These are phyloP conservation scores for Gryganskiella cystojenkinii DNA, from an alignment of 192 early-diverging fungal species.

Conservation along the genomic window DNA sequence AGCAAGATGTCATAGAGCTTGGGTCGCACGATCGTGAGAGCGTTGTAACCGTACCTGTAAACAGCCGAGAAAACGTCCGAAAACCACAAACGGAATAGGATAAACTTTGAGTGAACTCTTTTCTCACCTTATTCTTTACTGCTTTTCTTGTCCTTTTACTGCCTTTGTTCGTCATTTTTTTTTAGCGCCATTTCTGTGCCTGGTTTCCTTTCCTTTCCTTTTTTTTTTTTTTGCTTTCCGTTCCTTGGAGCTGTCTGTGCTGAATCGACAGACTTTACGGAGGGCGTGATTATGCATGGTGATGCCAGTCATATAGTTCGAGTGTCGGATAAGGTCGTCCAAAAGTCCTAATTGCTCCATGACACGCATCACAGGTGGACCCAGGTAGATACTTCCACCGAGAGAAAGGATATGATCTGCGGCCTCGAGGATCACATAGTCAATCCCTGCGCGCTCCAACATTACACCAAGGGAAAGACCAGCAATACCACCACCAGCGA, in stretches of 20 bases:
- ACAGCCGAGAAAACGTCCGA: no score
- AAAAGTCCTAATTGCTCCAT: slow-evolving; percentile 48
- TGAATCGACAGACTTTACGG: slow-evolving; percentile 27
- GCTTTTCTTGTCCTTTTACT: slow-evolving; percentile 26
- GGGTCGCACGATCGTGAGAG: background rate
- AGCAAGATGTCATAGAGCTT: slow-evolving; percentile 1
- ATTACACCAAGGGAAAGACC: slow-evolving; percentile 41
- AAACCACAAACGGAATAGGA: no score
- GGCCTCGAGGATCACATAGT: slow-evolving; percentile 44
- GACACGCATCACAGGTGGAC: slow-evolving; percentile 27
- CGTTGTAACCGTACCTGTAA: slow-evolving; percentile 2
- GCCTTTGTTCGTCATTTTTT: no score
- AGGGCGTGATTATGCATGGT: slow-evolving; percentile 27
- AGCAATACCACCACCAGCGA: slow-evolving; percentile 42
- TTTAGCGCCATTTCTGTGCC: no score
- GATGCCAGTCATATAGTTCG: slow-evolving; percentile 37
- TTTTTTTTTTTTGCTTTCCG: slow-evolving; percentile 9
- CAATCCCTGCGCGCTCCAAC: slow-evolving; percentile 49
- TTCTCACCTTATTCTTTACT: no score
- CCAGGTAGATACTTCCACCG: slow-evolving; percentile 26
- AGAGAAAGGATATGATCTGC: slow-evolving; percentile 11
- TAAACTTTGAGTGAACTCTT: no score
- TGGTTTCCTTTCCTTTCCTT: no score
- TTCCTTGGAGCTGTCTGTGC: slow-evolving; percentile 21
- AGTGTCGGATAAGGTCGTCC: slow-evolving; percentile 37